Base-by-base conservation (phyloP, 2,329 filamentous ascomycete species). In the Lachnellula subtilissima region DNA sequence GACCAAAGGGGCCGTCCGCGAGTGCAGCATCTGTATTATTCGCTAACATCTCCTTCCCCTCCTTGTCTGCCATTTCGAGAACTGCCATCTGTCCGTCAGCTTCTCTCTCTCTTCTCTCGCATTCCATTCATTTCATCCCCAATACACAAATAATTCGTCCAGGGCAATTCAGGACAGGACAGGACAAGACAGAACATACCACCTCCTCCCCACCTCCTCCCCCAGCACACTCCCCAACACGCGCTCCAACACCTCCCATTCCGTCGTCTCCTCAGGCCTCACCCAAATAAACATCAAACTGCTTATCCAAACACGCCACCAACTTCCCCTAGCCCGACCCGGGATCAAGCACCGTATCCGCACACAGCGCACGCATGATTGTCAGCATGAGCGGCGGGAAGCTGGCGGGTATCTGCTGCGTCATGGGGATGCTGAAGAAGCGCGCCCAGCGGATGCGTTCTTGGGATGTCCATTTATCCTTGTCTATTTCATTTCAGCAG, bases 371-470 rank as follows among this genome's bases (percentile, higher is more conserved):
- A 15, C 83, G 77, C 69, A 82, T 79, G 19, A 76, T 64, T 2
- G 69, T 65, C 6, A 84, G 61, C 0, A 81, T 85, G 43, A 75
- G 69, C 25, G 75, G 72, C 0, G 82, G 82, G 62, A 85, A 85
- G 0, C 75, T 75, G 1, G 75, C 69, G 1, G 81, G 81, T 6
- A 69, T 59, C 0, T 60, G 53, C 1, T 71, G 62, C 0, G 69
- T 63, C 50, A 85, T 78, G 12, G 83, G 82, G 46, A 86, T 73
- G 37, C 76, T 71, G 71, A 84, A 81, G 56, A 72, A 70, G 9
- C 70, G 70, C 1, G 80, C 72, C 79, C 79, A 84, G 55, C 82
- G 79, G 19, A 69, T 46, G 15, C 83, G 79, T 62, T 86, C 81
- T 12, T 56, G 53, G 37, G 74, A 67, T 56, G 83, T 80, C 77